Conservation (phyloP, 2,329 filamentous ascomycete species). For the Xylariales sp. region DNA sequence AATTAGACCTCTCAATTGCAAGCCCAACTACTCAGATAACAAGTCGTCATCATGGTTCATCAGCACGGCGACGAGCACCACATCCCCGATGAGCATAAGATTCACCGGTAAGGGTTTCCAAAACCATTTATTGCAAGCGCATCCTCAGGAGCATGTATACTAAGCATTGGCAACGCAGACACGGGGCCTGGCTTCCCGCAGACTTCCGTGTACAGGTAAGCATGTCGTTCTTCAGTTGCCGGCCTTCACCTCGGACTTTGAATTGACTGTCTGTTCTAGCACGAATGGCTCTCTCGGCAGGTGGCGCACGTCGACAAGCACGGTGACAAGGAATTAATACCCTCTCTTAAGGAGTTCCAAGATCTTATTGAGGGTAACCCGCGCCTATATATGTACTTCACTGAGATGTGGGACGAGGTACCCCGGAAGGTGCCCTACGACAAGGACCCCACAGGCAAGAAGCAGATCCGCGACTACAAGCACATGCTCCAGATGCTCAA, state of each 20-base stretch:
- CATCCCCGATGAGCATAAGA: conserved; percentile 43
- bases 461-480: conserved; percentile 58
- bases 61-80: conserved; percentile 47
- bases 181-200: conserved; percentile 58
- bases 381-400: conserved; percentile 62
- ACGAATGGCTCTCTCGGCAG: conserved; percentile 56
- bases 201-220: conserved; percentile 54
- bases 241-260: too few relatives aligned
- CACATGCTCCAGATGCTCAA: conserved; percentile 66
- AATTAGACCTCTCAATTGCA: neutral
- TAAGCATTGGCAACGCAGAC: conserved; percentile 4
- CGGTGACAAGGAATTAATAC: conserved; percentile 44
- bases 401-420: conserved; percentile 65
- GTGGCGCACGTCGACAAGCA: conserved; percentile 51
- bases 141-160: neutral
- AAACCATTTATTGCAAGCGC: neutral
- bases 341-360: conserved; percentile 61
- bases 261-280: too few relatives aligned
- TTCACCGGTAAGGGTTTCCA: conserved; percentile 36
- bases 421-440: conserved; percentile 56
- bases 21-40: neutral
- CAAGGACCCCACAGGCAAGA: conserved; percentile 56
- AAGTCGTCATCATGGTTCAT: conserved; percentile 36
- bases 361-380: conserved; percentile 60
- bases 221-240: too few relatives aligned